Base-by-base conservation (phyloP, 2,329 filamentous ascomycete genomes). In the Pseudogymnoascus sp. region DNA sequence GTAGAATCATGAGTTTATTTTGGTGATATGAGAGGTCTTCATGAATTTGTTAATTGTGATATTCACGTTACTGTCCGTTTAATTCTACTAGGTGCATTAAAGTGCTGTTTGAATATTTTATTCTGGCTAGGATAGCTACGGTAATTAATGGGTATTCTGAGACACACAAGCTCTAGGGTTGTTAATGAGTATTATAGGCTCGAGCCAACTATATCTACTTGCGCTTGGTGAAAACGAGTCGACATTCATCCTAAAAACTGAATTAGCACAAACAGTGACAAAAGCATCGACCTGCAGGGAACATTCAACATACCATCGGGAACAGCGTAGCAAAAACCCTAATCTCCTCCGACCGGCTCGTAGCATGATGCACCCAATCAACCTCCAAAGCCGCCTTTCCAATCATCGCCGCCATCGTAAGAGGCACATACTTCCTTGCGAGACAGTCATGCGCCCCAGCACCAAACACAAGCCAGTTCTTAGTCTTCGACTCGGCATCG, bases 401-500 rank as follows among this genome's bases (percentile, higher is more conserved):
- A 70, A 83, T 80, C 78, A 83, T 82, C 1, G 71, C 77, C 0
- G 79, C 77, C 78, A 83, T 78, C 0, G 77, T 76, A 0, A 83
- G 72, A 10, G 78, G 80, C 13, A 83, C 80, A 64, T 82, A 83
- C 61, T 73, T 75, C 57, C 76, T 72, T 0, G 80, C 80, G 1
- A 83, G 73, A 64, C 80, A 83, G 23, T 82, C 78, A 65, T 83
- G 81, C 0, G 80, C 68, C 0, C 81, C 81, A 0, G 79, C 74
- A 1, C 81, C 81, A 67, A 83, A 83, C 0, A 83, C 80, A 1
- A 83, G 74, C 79, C 80, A 83, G 62, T 83, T 83, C 68, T 79
- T 82, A 0, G 76, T 80, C 69, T 82, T 78, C 8, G 74, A 72
- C 66, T 78, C 78, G 1, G 81, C 80, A 62, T 82, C 78, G 0